phyloP scores from a whole-genome alignment of 208 protist genomes.

The Naegleria fowleri region DNA sequence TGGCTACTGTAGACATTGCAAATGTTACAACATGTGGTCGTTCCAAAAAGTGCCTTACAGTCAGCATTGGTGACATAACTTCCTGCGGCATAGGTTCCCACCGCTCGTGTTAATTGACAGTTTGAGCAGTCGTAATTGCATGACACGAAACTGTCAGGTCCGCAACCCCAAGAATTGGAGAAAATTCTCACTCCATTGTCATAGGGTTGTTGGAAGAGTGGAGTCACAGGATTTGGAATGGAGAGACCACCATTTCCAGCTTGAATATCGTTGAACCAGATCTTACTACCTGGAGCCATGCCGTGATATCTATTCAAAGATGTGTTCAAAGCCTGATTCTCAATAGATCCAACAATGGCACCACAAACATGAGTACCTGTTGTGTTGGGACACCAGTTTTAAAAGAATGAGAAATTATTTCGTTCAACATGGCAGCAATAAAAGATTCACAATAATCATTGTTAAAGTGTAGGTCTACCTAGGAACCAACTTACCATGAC shows the following conservation, averaged over 20 bases:
- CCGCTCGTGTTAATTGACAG: not conserved
- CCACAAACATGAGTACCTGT: not conserved
- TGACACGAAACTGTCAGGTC: not conserved
- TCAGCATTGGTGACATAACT: not conserved
- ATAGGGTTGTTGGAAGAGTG: not conserved
- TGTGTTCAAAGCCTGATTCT: not conserved
- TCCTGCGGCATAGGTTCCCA: not conserved
- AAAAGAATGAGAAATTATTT: too few species aligned
- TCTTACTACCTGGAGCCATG: not conserved
- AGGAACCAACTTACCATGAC: not conserved
- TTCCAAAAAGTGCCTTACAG: not conserved
- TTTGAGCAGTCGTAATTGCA: not conserved
- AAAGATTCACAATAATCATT: too few species aligned
- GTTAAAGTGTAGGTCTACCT: too few species aligned
- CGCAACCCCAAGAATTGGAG: not conserved
- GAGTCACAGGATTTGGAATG: not conserved
- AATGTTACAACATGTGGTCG: not conserved
- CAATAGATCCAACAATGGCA: not conserved
- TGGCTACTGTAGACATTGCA: not conserved
- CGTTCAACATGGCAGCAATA: too few species aligned
- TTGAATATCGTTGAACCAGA: not conserved
- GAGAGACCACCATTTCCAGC: not conserved
- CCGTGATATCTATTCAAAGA: not conserved
- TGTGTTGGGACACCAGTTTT: too few species aligned
- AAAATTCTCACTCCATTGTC: not conserved